A percentile compares a stretch with the other conserved stretches of the same genome.
Conservation (phyloP, 106 monocot genomes). For the Cymbidium sinense region DNA sequence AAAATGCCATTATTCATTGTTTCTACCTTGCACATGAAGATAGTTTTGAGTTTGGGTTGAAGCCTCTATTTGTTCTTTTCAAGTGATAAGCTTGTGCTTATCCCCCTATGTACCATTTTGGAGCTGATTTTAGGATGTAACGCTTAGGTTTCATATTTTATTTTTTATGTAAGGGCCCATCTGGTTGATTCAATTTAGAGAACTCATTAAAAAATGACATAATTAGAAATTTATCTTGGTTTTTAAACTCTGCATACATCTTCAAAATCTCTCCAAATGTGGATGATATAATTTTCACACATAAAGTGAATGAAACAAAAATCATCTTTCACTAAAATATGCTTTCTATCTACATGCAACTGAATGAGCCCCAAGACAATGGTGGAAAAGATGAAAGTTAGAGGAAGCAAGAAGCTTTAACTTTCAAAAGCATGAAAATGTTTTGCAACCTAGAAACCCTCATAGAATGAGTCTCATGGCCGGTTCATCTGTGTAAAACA, state of each 20-base stretch:
- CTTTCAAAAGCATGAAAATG: not conserved
- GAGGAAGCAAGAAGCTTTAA: not conserved
- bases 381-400: not conserved
- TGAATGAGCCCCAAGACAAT: not conserved
- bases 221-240: not conserved
- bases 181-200: not conserved
- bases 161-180: not conserved
- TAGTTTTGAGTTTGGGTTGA: not conserved
- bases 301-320: not conserved
- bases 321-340: not conserved
- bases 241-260: not conserved
- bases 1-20: not conserved
- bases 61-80: not conserved
- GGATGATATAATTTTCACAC: not conserved
- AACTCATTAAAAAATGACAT: not conserved
- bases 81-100: not conserved
- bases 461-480: not conserved
- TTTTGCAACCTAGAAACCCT: not conserved
- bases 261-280: not conserved
- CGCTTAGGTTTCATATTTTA: not conserved
- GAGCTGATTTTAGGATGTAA: not conserved
- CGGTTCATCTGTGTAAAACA: not conserved
- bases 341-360: not conserved
- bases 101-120: not conserved
- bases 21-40: not conserved